phyloP scores from a whole-genome alignment of 306 rosid genomes.

The Aeschynomene evenia region DNA sequence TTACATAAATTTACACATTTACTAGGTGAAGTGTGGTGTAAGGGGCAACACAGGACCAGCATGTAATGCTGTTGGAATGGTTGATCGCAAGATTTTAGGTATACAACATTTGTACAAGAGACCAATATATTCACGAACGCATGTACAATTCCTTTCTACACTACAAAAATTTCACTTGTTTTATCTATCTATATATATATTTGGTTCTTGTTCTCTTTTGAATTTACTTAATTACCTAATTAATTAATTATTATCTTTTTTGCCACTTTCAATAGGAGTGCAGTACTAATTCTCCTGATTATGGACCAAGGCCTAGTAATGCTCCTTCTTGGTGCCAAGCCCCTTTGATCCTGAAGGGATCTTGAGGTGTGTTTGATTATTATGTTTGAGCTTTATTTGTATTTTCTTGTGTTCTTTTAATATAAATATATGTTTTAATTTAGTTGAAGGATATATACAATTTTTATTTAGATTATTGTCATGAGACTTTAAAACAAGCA shows the following conservation, averaged over 20 bases:
- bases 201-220: neutral
- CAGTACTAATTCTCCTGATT: constrained; percentile 76
- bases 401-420: too few relatives aligned
- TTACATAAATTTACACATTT: neutral
- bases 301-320: constrained; percentile 79
- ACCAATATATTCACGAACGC: constrained; percentile 69
- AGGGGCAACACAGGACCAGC: constrained; percentile 84
- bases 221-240: neutral
- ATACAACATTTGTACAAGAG: constrained; percentile 65
- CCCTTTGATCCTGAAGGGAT: constrained; percentile 98
- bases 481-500: too few relatives aligned
- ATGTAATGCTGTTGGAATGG: constrained; percentile 84
- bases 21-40: constrained; percentile 85
- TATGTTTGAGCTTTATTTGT: neutral
- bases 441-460: too few relatives aligned
- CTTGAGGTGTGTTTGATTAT: constrained; percentile 49
- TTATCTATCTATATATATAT: too few relatives aligned
- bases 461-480: too few relatives aligned
- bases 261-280: constrained; percentile 56
- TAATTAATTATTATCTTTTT: too few relatives aligned
- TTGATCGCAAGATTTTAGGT: constrained; percentile 78
- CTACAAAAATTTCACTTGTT: neutral
- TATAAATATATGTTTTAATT: too few relatives aligned
- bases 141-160: constrained; percentile 43
- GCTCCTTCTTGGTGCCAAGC: constrained; percentile 99